Evolutionary conservation across 2,329 filamentous ascomycete species (phyloP).

Genomic region (Torrubiella hemipterigena): DNA sequence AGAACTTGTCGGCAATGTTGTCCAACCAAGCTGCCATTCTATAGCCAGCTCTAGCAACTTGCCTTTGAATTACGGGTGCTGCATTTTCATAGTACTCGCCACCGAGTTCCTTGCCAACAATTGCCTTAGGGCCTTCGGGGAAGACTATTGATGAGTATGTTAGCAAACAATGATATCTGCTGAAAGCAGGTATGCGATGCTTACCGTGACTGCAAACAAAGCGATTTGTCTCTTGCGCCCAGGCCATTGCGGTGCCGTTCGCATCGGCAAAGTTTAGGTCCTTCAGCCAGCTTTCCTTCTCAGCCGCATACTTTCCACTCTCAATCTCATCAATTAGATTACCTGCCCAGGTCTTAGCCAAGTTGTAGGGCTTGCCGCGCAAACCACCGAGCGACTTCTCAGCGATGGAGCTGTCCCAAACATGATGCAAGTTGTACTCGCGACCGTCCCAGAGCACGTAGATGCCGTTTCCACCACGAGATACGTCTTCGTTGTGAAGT

Average conservation of each 20-base stretch:
- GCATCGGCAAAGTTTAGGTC: constrained; percentile 43
- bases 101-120: constrained; percentile 47
- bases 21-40: constrained; percentile 58
- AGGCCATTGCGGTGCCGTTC: constrained; percentile 43
- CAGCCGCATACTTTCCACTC: constrained; percentile 38
- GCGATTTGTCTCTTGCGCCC: constrained; percentile 52
- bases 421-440: constrained; percentile 54
- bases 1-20: constrained; percentile 36
- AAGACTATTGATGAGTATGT: constrained; percentile 31
- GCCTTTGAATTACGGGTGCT: constrained; percentile 50
- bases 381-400: constrained; percentile 51
- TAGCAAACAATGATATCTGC: no score
- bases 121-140: constrained; percentile 45
- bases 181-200: constrained; percentile 11
- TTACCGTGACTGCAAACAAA: constrained; percentile 50
- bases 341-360: constrained; percentile 44
- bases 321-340: constrained; percentile 41
- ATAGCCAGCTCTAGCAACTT: constrained; percentile 58
- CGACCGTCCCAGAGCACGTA: constrained; percentile 46
- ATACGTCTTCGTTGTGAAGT: constrained; percentile 52
- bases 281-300: constrained; percentile 41
- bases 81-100: constrained; percentile 52
- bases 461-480: constrained; percentile 57
- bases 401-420: constrained; percentile 62
- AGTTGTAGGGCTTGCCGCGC: constrained; percentile 33